Percentiles rank a stretch among this genome's conserved stretches.
These are phyloP conservation scores for Podila clonocystis DNA, from an alignment of 192 early-diverging fungal genomes.

Conservation along the genomic window DNA sequence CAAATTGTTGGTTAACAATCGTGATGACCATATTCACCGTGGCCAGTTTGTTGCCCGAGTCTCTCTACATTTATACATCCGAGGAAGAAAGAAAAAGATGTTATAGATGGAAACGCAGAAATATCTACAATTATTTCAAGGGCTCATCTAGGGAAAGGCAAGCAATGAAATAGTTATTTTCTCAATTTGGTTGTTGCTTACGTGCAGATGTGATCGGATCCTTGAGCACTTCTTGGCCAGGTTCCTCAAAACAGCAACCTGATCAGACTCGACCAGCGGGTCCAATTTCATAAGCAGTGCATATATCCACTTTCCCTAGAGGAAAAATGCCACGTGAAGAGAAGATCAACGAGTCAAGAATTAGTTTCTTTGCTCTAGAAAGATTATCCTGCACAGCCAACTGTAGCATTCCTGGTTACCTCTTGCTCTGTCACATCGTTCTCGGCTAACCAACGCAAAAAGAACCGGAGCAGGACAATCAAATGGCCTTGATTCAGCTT, in stretches of 20 bases:
- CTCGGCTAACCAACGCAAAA: slow-evolving; percentile 33
- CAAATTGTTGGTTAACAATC: slow-evolving; percentile 51
- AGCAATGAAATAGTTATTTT: not conserved
- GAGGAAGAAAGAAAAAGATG: not conserved
- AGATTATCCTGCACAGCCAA: too few species aligned
- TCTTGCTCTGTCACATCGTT: slow-evolving; percentile 30
- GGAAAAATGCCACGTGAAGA: not conserved
- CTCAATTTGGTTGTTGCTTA: slow-evolving; percentile 6
- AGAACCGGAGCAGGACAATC: slow-evolving; percentile 31
- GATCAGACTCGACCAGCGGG: slow-evolving; percentile 52
- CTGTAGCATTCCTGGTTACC: not conserved
- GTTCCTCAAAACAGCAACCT: slow-evolving; percentile 49
- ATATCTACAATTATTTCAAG: too few species aligned
- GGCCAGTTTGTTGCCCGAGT: slow-evolving; percentile 43
- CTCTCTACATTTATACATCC: slow-evolving; percentile 1
- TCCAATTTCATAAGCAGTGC: slow-evolving; percentile 55
- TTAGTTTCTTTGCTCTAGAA: too few species aligned
- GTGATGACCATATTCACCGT: slow-evolving; percentile 58
- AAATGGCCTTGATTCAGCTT: slow-evolving; percentile 37
- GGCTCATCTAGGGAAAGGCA: not conserved
- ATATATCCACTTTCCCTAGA: slow-evolving; percentile 54
- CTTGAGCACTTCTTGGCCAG: slow-evolving; percentile 52
- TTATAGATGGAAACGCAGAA: too few species aligned
- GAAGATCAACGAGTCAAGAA: too few species aligned
- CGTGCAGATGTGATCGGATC: slow-evolving; percentile 38